Evolutionary conservation across 352 stramenopile genomes (phyloP).

Genomic region (Thraustotheca clavata): DNA sequence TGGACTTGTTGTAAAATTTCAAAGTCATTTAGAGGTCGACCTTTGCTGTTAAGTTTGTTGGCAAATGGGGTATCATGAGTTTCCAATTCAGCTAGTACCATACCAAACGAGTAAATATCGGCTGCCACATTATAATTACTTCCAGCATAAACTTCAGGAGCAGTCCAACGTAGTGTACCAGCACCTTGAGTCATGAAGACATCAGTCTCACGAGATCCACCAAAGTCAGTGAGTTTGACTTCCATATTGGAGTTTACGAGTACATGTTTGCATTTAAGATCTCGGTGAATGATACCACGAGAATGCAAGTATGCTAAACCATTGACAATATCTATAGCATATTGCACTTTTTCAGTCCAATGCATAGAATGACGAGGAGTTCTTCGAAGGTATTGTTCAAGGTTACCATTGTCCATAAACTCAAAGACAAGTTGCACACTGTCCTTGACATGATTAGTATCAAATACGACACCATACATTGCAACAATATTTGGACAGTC

Average conservation of each 20-base stretch:
- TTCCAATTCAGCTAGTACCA: constrained; percentile 14
- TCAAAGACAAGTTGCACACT: constrained; percentile 15
- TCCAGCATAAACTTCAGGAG: constrained; percentile 9
- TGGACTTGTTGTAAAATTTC: constrained; percentile 10
- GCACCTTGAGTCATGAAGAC: constrained; percentile 10
- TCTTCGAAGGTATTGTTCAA: neutral
- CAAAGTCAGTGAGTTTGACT: constrained; percentile 19
- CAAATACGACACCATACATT: constrained; percentile 13
- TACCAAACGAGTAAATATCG: constrained; percentile 21
- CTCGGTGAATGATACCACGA: constrained; percentile 12
- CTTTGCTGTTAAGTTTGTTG: neutral
- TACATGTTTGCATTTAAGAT: constrained; percentile 19
- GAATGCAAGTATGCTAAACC: constrained; percentile 6
- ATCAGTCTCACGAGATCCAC: constrained; percentile 1
- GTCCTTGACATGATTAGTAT: neutral
- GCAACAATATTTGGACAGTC: constrained; percentile 9
- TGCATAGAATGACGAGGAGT: neutral
- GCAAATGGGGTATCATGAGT: neutral
- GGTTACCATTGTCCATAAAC: constrained; percentile 15
- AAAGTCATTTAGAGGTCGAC: constrained; percentile 15
- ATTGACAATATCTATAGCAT: constrained; percentile 1
- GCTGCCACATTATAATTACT: constrained; percentile 5
- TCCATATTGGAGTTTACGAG: constrained; percentile 10
- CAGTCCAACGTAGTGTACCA: constrained; percentile 7
- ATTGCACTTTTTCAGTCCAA: constrained; percentile 10